phyloP scores from a whole-genome alignment of 805 yeast genomes.

The Kodamaea hsintzibuensis region DNA sequence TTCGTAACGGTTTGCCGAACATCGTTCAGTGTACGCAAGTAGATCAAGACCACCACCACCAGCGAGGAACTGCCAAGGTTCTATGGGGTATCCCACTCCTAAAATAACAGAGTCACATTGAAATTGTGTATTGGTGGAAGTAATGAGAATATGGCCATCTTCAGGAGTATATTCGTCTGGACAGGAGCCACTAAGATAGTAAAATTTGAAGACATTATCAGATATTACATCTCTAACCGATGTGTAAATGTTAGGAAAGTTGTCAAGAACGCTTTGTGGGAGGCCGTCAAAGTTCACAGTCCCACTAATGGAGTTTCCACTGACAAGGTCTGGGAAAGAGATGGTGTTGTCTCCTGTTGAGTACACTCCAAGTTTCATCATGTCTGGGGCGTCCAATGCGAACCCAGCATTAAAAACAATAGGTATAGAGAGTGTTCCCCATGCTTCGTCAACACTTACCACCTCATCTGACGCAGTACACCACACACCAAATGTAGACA shows the following conservation, averaged over 20 bases:
- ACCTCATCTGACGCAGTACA: conserved; percentile 20
- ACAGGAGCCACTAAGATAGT: not conserved
- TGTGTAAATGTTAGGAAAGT: not conserved
- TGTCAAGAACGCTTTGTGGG: not conserved
- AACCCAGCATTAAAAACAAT: not conserved
- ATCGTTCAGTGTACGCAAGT: not conserved
- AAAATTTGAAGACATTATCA: not conserved
- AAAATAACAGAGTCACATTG: not conserved
- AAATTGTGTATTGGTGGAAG: not conserved
- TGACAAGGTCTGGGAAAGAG: not conserved
- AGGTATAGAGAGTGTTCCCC: not conserved
- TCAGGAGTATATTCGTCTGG: not conserved
- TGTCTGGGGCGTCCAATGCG: not conserved
- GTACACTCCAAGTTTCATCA: not conserved
- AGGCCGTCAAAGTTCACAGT: not conserved
- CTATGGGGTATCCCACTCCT: not conserved
- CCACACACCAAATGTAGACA: conserved; percentile 6
- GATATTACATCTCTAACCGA: not conserved
- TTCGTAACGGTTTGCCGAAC: not conserved
- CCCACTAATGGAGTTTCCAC: not conserved
- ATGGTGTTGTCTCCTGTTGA: not conserved
- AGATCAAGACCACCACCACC: not conserved
- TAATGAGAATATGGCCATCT: not conserved
- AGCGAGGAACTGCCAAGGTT: not conserved
- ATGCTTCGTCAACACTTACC: conserved; percentile 11